phyloP scores from a whole-genome alignment of 2,329 filamentous ascomycete genomes.

The Aureobasidium uvarum region DNA sequence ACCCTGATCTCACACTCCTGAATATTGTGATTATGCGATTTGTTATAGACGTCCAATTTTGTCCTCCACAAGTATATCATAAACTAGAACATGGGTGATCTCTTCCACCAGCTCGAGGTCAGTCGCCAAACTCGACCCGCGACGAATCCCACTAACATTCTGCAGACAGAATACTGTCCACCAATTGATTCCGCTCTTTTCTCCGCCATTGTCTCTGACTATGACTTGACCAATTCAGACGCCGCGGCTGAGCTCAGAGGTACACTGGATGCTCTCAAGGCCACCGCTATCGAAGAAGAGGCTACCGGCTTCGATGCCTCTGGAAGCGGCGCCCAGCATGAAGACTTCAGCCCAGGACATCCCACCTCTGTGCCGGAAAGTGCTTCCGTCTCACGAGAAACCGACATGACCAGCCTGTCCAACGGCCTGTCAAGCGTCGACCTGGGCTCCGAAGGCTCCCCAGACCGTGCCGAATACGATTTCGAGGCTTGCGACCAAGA shows the following conservation, averaged over 20 bases:
- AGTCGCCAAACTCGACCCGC: background rate
- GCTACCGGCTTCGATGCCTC: constrained; percentile 71
- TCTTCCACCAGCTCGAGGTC: constrained; percentile 28
- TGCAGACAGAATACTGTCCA: constrained; percentile 67
- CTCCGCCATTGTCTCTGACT: constrained; percentile 72
- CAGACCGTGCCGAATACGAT: constrained; percentile 34
- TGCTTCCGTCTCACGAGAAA: constrained; percentile 47
- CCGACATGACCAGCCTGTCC: constrained; percentile 52
- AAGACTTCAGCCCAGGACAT: constrained; percentile 35
- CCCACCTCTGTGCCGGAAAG: constrained; percentile 41
- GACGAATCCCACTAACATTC: background rate
- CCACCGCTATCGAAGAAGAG: constrained; percentile 65
- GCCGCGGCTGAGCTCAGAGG: constrained; percentile 56
- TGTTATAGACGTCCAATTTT: constrained; percentile 21
- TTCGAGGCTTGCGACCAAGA: constrained; percentile 52
- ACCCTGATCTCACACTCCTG: background rate
- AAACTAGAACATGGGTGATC: constrained; percentile 29
- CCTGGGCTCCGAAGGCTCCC: constrained; percentile 33
- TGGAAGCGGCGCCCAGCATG: constrained; percentile 57
- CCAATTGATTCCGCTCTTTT: constrained; percentile 76
- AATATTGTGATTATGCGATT: constrained; percentile 23
- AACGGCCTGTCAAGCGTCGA: constrained; percentile 46
- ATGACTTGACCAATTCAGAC: constrained; percentile 57
- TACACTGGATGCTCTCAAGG: constrained; percentile 65
- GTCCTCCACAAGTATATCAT: background rate